A percentile compares a stretch with the other conserved stretches of the same genome.
These are phyloP conservation scores for Hypoxylon sp. DNA, from an alignment of 2,329 filamentous ascomycete genomes.

Conservation along the genomic window DNA sequence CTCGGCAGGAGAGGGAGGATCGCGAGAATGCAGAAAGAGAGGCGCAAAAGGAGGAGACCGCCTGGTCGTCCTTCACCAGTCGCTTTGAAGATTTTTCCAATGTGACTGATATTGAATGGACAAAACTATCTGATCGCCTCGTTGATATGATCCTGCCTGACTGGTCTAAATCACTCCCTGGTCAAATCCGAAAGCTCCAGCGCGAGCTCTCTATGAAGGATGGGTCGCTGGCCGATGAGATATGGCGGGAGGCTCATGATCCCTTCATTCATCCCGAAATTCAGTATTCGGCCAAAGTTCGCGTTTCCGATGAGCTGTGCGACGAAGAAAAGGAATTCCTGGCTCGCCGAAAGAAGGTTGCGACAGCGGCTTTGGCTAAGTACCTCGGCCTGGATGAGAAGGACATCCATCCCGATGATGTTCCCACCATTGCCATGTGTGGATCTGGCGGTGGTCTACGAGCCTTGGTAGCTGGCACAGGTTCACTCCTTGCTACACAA, in stretches of 20 bases:
- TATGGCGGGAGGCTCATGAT: constrained; percentile 92
- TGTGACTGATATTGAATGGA: constrained; percentile 64
- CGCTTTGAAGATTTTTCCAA: constrained; percentile 63
- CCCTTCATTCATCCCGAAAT: constrained; percentile 88
- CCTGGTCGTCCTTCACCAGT: constrained; percentile 59
- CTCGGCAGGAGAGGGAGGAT: constrained; percentile 24
- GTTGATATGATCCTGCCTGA: constrained; percentile 79
- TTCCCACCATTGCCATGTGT: constrained; percentile 92
- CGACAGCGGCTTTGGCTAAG: constrained; percentile 76
- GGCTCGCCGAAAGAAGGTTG: constrained; percentile 71
- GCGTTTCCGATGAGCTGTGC: constrained; percentile 83
- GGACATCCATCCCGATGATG: constrained; percentile 90
- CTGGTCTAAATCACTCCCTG: constrained; percentile 81
- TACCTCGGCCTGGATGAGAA: constrained; percentile 82
- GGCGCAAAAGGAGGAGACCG: constrained; percentile 41
- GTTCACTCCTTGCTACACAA: constrained; percentile 83
- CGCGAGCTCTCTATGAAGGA: constrained; percentile 86
- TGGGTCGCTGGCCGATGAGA: constrained; percentile 88
- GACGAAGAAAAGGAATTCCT: constrained; percentile 82
- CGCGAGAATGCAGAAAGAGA: constrained; percentile 20
- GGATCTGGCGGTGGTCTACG: constrained; percentile 91
- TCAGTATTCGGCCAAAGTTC: constrained; percentile 78
- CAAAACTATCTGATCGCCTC: constrained; percentile 63
- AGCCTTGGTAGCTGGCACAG: constrained; percentile 88
- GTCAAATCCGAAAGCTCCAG: constrained; percentile 82